Evolutionary conservation across 225 moss, liverwort and hornwort species (phyloP), one percentile per base, ranked within the genome.

Genomic region (Asterella californica): DNA sequence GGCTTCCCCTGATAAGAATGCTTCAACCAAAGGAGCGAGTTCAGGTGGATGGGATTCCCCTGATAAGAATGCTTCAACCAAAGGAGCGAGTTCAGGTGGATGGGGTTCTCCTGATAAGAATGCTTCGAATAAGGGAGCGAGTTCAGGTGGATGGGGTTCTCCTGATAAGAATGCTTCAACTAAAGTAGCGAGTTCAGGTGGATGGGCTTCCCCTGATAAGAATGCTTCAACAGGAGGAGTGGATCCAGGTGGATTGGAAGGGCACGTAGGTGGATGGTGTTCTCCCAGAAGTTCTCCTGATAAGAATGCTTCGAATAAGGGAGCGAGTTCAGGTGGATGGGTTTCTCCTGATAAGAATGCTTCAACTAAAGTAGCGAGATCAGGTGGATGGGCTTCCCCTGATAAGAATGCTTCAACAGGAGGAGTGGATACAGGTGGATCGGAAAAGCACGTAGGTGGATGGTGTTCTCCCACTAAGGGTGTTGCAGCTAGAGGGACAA

Each of bases 241-340:
- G 33, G 57, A 34, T 33, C 15, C 60, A 21, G 54, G 63, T 57
- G 72, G 60, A 33, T 75, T 52, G 75, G 64, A 15, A 30, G 64
- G 25, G 14, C 15, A 47, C 1, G 22, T 52, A 17, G 10, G 62
- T 67, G 70, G 75, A 55, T 77, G 76, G 76, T 61, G 76, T 10
- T 63, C 71, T 30, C 17, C 34, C 53, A 59, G 55, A 38, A 32
- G 60, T 36, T 76, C 75, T 76, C 75, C 32, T 0, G 18, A 36
- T 38, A 76, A 34, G 72, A 48, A 22, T 22, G 34, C 50, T 19
- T 49, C 48, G 55, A 34, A 33, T 30, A 76, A 57, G 19, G 73
- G n/a, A n/a, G n/a, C n/a, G n/a, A n/a, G n/a, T n/a, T n/a, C n/a
- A 17, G 10, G 62, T 67, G 70, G 75, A 55, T 77, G 76, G 76